Evolutionary conservation across 2,329 filamentous ascomycete genomes (phyloP).

Genomic region (Fusarium miscanthi): DNA sequence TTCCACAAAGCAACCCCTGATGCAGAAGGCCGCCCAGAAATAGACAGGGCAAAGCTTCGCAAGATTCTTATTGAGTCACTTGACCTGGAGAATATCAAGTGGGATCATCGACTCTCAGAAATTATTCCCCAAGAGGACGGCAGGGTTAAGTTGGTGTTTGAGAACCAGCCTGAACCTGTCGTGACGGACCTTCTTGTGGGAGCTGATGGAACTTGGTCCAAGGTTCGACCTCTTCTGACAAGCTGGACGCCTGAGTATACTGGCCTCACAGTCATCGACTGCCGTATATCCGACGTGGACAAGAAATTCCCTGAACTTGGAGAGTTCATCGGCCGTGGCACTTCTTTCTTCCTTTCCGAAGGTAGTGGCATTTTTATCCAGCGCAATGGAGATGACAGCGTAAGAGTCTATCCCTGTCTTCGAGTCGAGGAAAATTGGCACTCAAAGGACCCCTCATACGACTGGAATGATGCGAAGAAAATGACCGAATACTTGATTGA

Average conservation of each 20-base stretch:
- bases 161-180: neutral
- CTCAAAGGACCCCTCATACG: neutral
- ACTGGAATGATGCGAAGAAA: neutral
- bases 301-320: neutral
- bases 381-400: neutral
- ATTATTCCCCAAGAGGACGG: neutral
- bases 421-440: neutral
- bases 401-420: neutral
- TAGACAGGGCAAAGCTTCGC: neutral
- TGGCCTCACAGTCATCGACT: neutral
- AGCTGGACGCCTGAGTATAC: neutral
- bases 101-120: neutral
- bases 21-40: neutral
- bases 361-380: neutral
- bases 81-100: neutral
- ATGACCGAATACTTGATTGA: neutral
- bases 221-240: neutral
- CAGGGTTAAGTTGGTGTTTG: neutral
- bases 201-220: neutral
- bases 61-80: neutral
- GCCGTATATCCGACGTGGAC: neutral
- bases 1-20: neutral
- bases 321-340: neutral
- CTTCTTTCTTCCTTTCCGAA: neutral
- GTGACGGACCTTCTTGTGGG: neutral